Evolutionary conservation across 83 land plant genomes (phyloP).

Genomic region (Isoetes engelmannii): DNA sequence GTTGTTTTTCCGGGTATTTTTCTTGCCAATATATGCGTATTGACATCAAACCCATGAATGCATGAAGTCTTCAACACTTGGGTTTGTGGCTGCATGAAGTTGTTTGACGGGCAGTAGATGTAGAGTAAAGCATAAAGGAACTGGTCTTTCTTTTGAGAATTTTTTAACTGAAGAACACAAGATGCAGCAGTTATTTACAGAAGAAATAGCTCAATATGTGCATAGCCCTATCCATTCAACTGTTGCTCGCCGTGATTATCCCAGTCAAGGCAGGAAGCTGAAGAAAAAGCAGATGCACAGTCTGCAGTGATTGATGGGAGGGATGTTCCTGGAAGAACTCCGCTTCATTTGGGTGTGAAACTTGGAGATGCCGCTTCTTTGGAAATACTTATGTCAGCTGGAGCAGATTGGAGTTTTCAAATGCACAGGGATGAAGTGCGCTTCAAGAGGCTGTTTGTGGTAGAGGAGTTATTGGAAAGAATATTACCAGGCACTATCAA

Average conservation of each 20-base stretch:
- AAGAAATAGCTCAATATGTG: constrained; percentile 35
- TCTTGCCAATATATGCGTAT: no score
- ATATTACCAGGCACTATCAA: constrained; percentile 60
- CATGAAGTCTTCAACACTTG: no score
- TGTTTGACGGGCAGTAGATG: no score
- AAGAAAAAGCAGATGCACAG: constrained; percentile 50
- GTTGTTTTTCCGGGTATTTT: no score
- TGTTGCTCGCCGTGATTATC: constrained; percentile 40
- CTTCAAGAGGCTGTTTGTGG: constrained; percentile 70
- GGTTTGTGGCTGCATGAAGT: no score
- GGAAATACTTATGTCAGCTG: constrained; percentile 55
- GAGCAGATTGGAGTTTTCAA: constrained; percentile 70
- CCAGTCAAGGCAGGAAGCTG: constrained; percentile 43
- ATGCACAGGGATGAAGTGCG: constrained; percentile 66
- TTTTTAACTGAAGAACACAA: no score
- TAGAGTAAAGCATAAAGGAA: no score
- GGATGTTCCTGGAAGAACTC: constrained; percentile 58
- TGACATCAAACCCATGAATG: no score
- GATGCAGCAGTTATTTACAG: constrained; percentile 23
- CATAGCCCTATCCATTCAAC: constrained; percentile 69
- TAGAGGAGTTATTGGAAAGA: constrained; percentile 52
- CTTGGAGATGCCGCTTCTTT: constrained; percentile 42
- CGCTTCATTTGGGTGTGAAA: constrained; percentile 59
- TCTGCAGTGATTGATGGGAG: constrained; percentile 54
- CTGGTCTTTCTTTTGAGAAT: no score